A percentile compares a stretch with the other conserved stretches of the same genome.
These are phyloP conservation scores for Dichomitus squalens DNA, from an alignment of 1,284 basidiomycete genomes.

Conservation along the genomic window DNA sequence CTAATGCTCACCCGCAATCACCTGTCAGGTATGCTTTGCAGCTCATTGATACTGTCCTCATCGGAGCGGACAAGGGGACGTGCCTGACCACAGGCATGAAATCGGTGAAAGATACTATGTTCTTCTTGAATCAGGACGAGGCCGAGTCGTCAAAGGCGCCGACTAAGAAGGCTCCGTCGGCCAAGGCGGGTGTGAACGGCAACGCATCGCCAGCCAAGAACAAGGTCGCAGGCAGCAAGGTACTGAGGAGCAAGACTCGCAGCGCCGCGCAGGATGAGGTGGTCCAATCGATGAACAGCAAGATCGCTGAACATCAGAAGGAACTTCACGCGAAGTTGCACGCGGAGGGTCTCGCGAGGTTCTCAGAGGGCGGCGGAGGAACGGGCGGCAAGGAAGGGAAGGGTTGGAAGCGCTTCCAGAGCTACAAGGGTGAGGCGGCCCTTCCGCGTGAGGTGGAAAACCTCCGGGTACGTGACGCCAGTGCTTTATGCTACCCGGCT, in stretches of 20 bases:
- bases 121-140: slow-evolving; percentile 73
- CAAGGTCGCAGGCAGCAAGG: slow-evolving; percentile 81
- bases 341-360: slow-evolving; percentile 82
- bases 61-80: slow-evolving; percentile 69
- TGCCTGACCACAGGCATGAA: slow-evolving; percentile 87
- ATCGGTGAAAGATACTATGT: slow-evolving; percentile 83
- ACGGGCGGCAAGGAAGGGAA: slow-evolving; percentile 84
- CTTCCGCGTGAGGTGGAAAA: slow-evolving; percentile 81
- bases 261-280: slow-evolving; percentile 81
- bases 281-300: slow-evolving; percentile 67
- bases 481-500: slow-evolving; percentile 9
- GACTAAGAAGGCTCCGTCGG: slow-evolving; percentile 57
- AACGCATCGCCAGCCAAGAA: slow-evolving; percentile 61
- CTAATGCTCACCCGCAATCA: neutral
- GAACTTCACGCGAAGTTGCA: slow-evolving; percentile 85
- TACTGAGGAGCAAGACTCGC: slow-evolving; percentile 82
- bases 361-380: slow-evolving; percentile 74
- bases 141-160: slow-evolving; percentile 53
- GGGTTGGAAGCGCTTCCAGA: slow-evolving; percentile 94
- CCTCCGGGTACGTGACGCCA: slow-evolving; percentile 58
- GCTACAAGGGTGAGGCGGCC: slow-evolving; percentile 93
- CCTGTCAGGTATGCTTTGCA: slow-evolving; percentile 83
- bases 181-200: slow-evolving; percentile 53
- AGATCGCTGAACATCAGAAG: slow-evolving; percentile 87
- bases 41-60: slow-evolving; percentile 86